Evolutionary conservation across 179 eudicot genomes (phyloP).

Genomic region (Gypsophila paniculata): DNA sequence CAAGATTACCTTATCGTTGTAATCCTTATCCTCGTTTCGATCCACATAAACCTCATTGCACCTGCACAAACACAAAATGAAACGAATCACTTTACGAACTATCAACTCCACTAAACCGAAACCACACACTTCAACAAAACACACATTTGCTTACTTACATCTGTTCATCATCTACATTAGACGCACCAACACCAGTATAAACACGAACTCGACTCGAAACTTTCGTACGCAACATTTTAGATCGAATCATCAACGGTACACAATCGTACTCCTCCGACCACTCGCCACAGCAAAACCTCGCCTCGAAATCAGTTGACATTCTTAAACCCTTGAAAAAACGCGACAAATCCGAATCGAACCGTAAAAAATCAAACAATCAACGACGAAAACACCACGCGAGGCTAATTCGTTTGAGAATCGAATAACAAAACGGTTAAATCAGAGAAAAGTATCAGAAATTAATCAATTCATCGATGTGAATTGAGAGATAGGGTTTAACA

Average conservation of each 20-base stretch:
- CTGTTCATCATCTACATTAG: neutral
- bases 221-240: conserved; percentile 13
- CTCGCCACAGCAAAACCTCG: conserved; percentile 3
- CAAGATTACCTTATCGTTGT: conserved; percentile 17
- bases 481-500: neutral
- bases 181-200: neutral
- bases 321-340: neutral
- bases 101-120: neutral
- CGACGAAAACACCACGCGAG: neutral
- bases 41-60: neutral
- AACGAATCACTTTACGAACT: neutral
- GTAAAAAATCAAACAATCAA: neutral
- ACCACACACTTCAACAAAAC: neutral
- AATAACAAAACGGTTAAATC: neutral
- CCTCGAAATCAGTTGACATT: conserved; percentile 23
- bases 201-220: neutral
- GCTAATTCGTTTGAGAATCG: neutral
- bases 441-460: neutral
- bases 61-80: conserved; percentile 6
- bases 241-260: conserved; percentile 26
- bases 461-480: too few species aligned
- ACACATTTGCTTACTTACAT: conserved; percentile 14
- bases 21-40: conserved; percentile 11
- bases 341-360: neutral
- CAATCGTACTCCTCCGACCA: conserved; percentile 32